Conservation (phyloP, 345 rosid genomes). For the Pseudoturritis turrita region DNA sequence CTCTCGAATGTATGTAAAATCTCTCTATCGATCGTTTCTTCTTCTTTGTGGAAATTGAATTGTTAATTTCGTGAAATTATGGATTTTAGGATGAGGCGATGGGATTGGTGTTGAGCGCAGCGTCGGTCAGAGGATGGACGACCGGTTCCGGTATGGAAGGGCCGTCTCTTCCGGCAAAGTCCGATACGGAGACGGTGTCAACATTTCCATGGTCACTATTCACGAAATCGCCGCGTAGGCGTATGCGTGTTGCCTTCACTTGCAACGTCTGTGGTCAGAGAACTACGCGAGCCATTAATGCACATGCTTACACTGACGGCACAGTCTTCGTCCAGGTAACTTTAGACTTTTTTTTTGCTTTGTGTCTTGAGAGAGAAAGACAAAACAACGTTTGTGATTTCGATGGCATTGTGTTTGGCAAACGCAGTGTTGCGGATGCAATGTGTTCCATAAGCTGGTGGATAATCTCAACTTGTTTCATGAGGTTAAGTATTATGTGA, state of each 20-base stretch:
- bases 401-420: neutral
- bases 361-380: neutral
- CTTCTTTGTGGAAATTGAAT: neutral
- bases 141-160: constrained; percentile 98
- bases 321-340: constrained; percentile 90
- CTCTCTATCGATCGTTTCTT: neutral
- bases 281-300: constrained; percentile 87
- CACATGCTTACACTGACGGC: constrained; percentile 90
- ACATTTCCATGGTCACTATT: constrained; percentile 92
- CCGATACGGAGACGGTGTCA: constrained; percentile 55
- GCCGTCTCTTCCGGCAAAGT: constrained; percentile 57
- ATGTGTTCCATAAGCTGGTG: constrained; percentile 88
- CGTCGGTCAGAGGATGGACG: constrained; percentile 86
- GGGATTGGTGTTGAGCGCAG: constrained; percentile 83
- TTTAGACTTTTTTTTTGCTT: neutral
- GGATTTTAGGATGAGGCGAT: constrained; percentile 65
- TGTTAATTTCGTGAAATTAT: neutral
- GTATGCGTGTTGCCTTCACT: constrained; percentile 93
- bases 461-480: constrained; percentile 91
- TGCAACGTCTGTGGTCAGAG: constrained; percentile 89
- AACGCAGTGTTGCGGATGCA: constrained; percentile 89
- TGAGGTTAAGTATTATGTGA: constrained; percentile 80
- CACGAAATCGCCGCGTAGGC: constrained; percentile 85
- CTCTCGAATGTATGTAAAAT: constrained; percentile 64
- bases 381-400: too few relatives aligned